These are phyloP conservation scores for Starmera stellimalicola DNA, from an alignment of 1,139 yeast genomes.

Conservation along the genomic window DNA sequence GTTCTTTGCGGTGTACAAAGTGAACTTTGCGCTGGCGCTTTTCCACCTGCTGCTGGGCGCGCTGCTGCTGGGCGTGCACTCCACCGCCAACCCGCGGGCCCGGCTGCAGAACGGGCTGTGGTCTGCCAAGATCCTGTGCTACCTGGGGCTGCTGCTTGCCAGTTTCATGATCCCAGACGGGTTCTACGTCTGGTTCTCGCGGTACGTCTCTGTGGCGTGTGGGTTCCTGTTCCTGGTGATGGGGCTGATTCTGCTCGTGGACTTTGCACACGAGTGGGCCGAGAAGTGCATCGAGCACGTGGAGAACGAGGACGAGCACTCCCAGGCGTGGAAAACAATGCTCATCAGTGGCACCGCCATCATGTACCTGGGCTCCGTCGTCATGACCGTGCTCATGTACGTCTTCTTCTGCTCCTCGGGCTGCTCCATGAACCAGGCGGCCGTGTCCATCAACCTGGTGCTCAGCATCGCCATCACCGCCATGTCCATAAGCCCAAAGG, in stretches of 20 bases:
- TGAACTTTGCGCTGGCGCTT: conserved; percentile 80
- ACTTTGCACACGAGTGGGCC: conserved; percentile 99
- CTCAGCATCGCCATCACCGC: conserved; percentile 55
- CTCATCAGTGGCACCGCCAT: conserved; percentile 78
- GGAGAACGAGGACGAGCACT: conserved; percentile 72
- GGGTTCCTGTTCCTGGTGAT: conserved; percentile 82
- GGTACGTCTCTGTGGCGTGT: conserved; percentile 74
- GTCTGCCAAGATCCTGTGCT: conserved; percentile 62
- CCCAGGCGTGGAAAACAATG: conserved; percentile 64
- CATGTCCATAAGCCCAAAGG: conserved; percentile 68
- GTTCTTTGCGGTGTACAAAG: conserved; percentile 85
- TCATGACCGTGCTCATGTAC: conserved; percentile 72
- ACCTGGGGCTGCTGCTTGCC: conserved; percentile 47
- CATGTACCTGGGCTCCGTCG: conserved; percentile 71
- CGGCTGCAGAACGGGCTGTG: conserved; percentile 86
- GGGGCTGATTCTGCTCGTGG: conserved; percentile 84
- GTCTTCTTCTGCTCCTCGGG: conserved; percentile 76
- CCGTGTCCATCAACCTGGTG: conserved; percentile 68
- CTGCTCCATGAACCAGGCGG: conserved; percentile 85
- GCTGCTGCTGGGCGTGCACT: conserved; percentile 61
- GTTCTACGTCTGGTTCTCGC: conserved; percentile 87
- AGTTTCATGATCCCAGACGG: conserved; percentile 79
- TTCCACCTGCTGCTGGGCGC: conserved; percentile 68
- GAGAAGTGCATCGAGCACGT: conserved; percentile 89
- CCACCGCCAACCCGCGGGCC: conserved; percentile 74